Percentiles rank a stretch among this genome's conserved stretches.
phyloP scores from a whole-genome alignment of 2,329 filamentous ascomycete species.

The Chalara sp. region DNA sequence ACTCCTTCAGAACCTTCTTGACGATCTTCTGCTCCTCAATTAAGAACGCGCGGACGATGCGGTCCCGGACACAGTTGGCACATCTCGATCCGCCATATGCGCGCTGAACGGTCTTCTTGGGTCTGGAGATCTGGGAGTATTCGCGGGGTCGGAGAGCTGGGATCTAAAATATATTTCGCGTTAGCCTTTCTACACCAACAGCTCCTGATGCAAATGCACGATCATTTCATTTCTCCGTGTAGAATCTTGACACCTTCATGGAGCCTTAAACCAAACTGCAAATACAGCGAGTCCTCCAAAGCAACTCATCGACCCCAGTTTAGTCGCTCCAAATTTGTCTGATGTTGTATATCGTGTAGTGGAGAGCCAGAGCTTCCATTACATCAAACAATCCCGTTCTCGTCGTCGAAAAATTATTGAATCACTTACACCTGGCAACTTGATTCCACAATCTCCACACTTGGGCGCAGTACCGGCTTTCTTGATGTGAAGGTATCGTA shows the following conservation, averaged over 20 bases:
- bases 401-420: no score
- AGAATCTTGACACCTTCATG: no score
- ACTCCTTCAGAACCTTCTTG: slow-evolving; percentile 99
- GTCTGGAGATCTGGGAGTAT: slow-evolving; percentile 94
- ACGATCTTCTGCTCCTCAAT: slow-evolving; percentile 99
- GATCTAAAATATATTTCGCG: slow-evolving; percentile 46
- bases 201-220: slow-evolving; percentile 96
- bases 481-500: slow-evolving; percentile 98
- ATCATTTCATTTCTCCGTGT: slow-evolving; percentile 78
- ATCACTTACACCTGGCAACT: slow-evolving; percentile 90
- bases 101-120: slow-evolving; percentile 98
- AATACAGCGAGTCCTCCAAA: no score
- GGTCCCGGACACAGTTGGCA: slow-evolving; percentile 97
- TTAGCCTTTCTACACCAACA: slow-evolving; percentile 60
- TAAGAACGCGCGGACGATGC: slow-evolving; percentile 95
- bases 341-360: no score
- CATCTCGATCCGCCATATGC: slow-evolving; percentile 98
- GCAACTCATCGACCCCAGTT: no score
- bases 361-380: no score
- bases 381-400: no score
- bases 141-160: slow-evolving; percentile 97
- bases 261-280: no score
- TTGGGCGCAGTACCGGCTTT: slow-evolving; percentile 98
- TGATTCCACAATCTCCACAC: slow-evolving; percentile 98
- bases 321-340: no score